Conservation (phyloP, 2,329 filamentous ascomycete species). For the Myriosclerotinia scirpicola region DNA sequence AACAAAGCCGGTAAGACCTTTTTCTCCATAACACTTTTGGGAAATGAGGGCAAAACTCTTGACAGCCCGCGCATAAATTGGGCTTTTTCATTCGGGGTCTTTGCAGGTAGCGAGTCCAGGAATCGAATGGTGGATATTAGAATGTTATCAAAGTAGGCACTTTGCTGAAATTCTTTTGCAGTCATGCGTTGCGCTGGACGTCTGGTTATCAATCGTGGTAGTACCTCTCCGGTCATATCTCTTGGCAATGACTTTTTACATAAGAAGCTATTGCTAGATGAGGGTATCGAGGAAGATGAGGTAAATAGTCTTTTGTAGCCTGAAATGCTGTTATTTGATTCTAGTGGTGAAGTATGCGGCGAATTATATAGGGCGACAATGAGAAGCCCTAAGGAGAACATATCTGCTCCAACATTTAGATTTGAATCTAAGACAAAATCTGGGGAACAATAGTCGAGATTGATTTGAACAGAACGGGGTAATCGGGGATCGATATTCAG, state of each 20-base stretch:
- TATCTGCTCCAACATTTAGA: constrained; percentile 78
- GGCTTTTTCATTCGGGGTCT: constrained; percentile 86
- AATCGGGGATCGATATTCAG: constrained; percentile 83
- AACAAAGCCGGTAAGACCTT: constrained; percentile 86
- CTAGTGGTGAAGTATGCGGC: constrained; percentile 85
- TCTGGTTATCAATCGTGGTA: constrained; percentile 84
- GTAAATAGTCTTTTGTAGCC: constrained; percentile 84
- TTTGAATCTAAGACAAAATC: constrained; percentile 94
- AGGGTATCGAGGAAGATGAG: constrained; percentile 76
- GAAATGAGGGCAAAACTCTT: constrained; percentile 87
- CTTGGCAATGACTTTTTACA: constrained; percentile 76
- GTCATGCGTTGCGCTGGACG: constrained; percentile 84
- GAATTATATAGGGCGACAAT: constrained; percentile 91
- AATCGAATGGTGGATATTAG: constrained; percentile 96
- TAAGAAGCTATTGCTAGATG: constrained; percentile 78
- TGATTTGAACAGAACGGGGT: constrained; percentile 79
- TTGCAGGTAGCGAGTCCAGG: constrained; percentile 84
- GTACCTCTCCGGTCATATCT: constrained; percentile 71
- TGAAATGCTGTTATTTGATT: constrained; percentile 76
- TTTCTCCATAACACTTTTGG: constrained; percentile 89
- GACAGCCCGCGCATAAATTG: constrained; percentile 88
- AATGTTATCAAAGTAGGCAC: constrained; percentile 95
- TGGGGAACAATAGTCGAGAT: constrained; percentile 90
- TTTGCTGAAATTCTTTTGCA: constrained; percentile 89
- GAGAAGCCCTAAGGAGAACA: constrained; percentile 89